phyloP scores from a whole-genome alignment of 192 early-diverging fungal genomes.

The Coemansia asiatica region DNA sequence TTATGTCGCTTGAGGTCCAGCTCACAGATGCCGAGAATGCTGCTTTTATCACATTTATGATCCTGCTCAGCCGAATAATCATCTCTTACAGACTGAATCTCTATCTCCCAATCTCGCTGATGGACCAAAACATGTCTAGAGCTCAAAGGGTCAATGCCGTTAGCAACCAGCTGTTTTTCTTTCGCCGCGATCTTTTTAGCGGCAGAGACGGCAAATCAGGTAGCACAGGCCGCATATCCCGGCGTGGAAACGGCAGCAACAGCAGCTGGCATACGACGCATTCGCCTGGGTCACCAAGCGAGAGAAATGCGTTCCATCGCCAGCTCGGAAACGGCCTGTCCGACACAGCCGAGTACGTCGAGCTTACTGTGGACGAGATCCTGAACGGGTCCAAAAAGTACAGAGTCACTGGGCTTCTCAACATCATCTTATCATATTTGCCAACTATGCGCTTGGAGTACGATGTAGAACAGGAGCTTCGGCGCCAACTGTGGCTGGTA shows the following conservation, averaged over 20 bases:
- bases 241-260: conserved; percentile 15
- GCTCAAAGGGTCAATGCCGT: conserved; percentile 83
- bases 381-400: conserved; percentile 79
- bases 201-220: conserved; percentile 44
- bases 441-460: conserved; percentile 71
- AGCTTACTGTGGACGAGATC: conserved; percentile 88
- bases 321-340: conserved; percentile 10
- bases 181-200: conserved; percentile 79
- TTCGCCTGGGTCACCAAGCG: background rate
- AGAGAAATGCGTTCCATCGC: conserved; percentile 3
- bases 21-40: conserved; percentile 96
- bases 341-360: conserved; percentile 62
- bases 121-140: conserved; percentile 89
- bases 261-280: conserved; percentile 15
- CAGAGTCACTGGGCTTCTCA: conserved; percentile 73
- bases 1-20: conserved; percentile 94
- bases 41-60: conserved; percentile 91
- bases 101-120: conserved; percentile 92
- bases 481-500: conserved; percentile 78
- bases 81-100: conserved; percentile 86
- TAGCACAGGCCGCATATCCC: conserved; percentile 35
- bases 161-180: conserved; percentile 78
- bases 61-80: conserved; percentile 88
- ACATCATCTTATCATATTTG: conserved; percentile 78
- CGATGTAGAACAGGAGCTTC: conserved; percentile 68